A percentile compares a stretch with the other conserved stretches of the same genome.
These are phyloP conservation scores for Tubosaeta sp. DNA, from an alignment of 768 basidiomycete species.

Conservation along the genomic window DNA sequence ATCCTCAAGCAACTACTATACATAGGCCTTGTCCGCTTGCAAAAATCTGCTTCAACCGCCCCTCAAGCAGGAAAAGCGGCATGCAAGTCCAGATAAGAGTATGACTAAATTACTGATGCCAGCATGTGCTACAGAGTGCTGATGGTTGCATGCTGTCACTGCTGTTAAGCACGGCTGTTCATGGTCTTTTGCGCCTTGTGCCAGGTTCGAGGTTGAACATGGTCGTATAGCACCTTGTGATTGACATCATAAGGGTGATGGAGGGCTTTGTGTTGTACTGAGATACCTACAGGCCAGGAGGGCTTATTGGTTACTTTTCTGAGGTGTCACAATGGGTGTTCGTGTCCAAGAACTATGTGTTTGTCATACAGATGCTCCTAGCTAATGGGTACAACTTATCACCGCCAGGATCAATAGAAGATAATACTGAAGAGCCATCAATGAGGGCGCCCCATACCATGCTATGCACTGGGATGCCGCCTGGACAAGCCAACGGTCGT, in stretches of 20 bases:
- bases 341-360: slow-evolving; percentile 23
- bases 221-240: slow-evolving; percentile 20
- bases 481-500: neutral
- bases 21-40: no score
- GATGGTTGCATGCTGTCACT: slow-evolving; percentile 22
- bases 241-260: slow-evolving; percentile 23
- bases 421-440: neutral
- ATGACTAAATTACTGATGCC: no score
- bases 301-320: slow-evolving; percentile 23
- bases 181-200: neutral
- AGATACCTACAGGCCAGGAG: slow-evolving; percentile 15
- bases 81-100: no score
- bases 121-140: slow-evolving; percentile 22
- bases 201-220: neutral
- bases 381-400: slow-evolving; percentile 18
- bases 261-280: slow-evolving; percentile 24
- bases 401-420: neutral
- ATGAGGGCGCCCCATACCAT: neutral
- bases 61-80: no score
- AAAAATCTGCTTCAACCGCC: no score
- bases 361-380: slow-evolving; percentile 24
- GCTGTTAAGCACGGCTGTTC: slow-evolving; percentile 28
- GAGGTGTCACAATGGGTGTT: slow-evolving; percentile 26
- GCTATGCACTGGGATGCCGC: neutral
- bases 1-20: no score